phyloP scores from a whole-genome alignment of 2,329 filamentous ascomycete genomes.

The Chrysoporthe puriensis region DNA sequence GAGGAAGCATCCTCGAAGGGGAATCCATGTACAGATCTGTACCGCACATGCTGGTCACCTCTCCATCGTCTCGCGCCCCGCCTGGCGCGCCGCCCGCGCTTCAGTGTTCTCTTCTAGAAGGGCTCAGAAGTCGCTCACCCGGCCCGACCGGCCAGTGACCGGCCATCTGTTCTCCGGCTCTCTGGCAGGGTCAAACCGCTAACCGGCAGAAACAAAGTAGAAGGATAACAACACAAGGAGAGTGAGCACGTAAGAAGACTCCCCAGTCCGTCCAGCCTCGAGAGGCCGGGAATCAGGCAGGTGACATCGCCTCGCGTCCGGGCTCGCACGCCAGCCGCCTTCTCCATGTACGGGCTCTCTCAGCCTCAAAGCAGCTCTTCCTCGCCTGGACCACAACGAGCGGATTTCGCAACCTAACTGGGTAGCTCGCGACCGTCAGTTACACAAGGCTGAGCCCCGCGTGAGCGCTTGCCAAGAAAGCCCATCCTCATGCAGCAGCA shows the following conservation, averaged over 20 bases:
- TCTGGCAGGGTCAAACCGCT: not conserved
- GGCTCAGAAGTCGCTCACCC: not conserved
- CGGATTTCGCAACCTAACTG: not conserved
- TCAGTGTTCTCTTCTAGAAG: not conserved
- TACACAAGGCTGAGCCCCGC: not conserved
- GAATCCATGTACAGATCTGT: not conserved
- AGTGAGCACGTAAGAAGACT: not conserved
- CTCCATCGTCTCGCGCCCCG: not conserved
- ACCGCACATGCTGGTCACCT: not conserved
- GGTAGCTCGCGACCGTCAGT: not conserved
- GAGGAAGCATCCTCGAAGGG: not conserved
- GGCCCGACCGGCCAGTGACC: not conserved
- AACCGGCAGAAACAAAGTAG: not conserved
- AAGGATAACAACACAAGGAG: not conserved
- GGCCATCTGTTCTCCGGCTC: not conserved
- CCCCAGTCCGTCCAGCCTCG: not conserved
- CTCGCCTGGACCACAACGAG: not conserved
- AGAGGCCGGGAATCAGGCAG: conserved; percentile 3
- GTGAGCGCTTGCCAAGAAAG: conserved; percentile 1
- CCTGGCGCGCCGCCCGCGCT: conserved; percentile 1
- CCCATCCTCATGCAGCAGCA: not conserved
- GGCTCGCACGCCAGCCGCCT: not conserved
- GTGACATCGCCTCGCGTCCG: conserved; percentile 1
- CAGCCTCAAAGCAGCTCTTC: not conserved
- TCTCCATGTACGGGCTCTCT: not conserved